Evolutionary conservation across 345 rosid species (phyloP), one percentile per base, ranked within the genome.

Genomic region (Garcia nutans): DNA sequence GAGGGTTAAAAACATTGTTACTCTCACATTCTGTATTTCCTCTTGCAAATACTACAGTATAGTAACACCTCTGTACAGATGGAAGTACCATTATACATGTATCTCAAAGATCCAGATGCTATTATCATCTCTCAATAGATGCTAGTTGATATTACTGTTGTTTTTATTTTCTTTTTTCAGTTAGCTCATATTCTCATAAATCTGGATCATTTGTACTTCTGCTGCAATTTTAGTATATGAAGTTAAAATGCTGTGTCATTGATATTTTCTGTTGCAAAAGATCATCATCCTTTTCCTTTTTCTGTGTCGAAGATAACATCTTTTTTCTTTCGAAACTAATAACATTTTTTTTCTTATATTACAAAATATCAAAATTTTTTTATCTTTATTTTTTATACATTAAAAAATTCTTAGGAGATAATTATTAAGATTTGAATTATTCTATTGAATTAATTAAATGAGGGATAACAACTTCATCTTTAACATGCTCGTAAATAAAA

Each of bases 11-110:
- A 54, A 5, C n/a, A 54, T 54, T 54, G n/a, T 54, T 54, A 6
- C 58, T 54, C 58, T 17, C 58, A 68, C 22, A 37, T 63, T 61
- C 74, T 79, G 71, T 65, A 71, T 24, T 33, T 58, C 28, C 62
- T 28, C 52, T 57, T 54, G 15, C 67, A 60, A 17, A 55, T 10
- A 22, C 41, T 49, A 64, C 68, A 20, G 66, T 66, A 74, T 33
- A 74, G 83, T 10, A 23, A 71, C 73, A 74, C 65, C 23, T 16
- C 1, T 84, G 82, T 83, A 83, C 84, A 84, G 81, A 67, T 24
- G 70, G 47, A 57, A 47, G 60, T 50, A 59, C 71, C 71, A 63
- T 57, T 42, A 23, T 75, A 58, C 65, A 1, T 78, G 67, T 71
- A 68, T 74, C 62, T 74, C 68, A 58, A 70, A 59, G 50, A 41